Evolutionary conservation across 2,329 filamentous ascomycete species (phyloP).

Genomic region (Knoxdaviesia capensis): DNA sequence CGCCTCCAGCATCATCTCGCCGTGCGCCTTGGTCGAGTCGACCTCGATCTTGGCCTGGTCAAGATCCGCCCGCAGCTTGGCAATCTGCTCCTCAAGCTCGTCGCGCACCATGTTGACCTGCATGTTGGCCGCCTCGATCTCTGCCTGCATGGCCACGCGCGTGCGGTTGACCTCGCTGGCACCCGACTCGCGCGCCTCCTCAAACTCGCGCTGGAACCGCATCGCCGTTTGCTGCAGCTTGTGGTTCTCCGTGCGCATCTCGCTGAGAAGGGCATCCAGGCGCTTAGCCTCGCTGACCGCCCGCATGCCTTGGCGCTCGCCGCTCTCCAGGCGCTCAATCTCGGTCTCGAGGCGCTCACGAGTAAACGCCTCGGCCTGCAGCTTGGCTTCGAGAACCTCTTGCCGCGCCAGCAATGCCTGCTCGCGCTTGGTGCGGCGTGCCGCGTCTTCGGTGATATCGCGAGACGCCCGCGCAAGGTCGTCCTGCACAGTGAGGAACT

Average conservation of each 20-base stretch:
- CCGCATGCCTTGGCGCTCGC: conserved; percentile 44
- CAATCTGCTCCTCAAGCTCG: conserved; percentile 63
- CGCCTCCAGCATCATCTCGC: conserved; percentile 71
- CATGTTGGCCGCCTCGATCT: conserved; percentile 67
- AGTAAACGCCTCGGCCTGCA: conserved; percentile 55
- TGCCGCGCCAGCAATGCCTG: conserved; percentile 60
- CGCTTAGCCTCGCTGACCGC: conserved; percentile 42
- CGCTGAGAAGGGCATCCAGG: conserved; percentile 31
- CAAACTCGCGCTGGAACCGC: conserved; percentile 61
- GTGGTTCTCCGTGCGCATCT: conserved; percentile 46
- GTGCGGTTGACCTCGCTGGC: conserved; percentile 65
- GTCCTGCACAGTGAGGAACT: conserved; percentile 69
- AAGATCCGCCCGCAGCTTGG: conserved; percentile 51
- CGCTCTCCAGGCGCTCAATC: conserved; percentile 42
- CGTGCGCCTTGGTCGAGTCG: conserved; percentile 60
- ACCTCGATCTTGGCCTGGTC: conserved; percentile 61
- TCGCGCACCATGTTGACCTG: conserved; percentile 69
- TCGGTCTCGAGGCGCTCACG: conserved; percentile 46
- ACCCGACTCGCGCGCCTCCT: conserved; percentile 63
- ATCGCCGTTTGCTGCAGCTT: conserved; percentile 49
- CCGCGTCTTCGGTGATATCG: conserved; percentile 68
- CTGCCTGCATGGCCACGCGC: conserved; percentile 56
- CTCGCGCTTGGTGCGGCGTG: conserved; percentile 58
- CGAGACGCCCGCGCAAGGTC: conserved; percentile 66
- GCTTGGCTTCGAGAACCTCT: conserved; percentile 56